Conservation (phyloP, 177 flowering plant genomes). For the Vitis hybrid region DNA sequence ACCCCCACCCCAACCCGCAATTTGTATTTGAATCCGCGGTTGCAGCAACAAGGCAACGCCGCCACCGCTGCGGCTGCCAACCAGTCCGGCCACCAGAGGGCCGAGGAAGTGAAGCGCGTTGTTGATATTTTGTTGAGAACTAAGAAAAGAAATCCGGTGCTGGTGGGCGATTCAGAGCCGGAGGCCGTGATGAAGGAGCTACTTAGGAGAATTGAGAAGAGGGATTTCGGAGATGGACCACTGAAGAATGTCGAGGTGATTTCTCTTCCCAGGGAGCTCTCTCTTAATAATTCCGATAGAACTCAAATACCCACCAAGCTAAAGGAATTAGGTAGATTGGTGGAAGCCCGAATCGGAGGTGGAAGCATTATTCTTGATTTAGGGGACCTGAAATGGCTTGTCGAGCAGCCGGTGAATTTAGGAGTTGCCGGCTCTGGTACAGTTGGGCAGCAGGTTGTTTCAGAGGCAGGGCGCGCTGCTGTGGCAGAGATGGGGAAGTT, state of each 20-base stretch:
- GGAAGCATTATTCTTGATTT: constrained; percentile 71
- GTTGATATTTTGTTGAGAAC: constrained; percentile 56
- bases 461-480: constrained; percentile 51
- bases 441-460: constrained; percentile 37
- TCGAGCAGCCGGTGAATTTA: constrained; percentile 55
- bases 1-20: constrained; percentile 30
- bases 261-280: constrained; percentile 50
- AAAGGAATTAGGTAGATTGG: constrained; percentile 46
- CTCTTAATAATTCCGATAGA: constrained; percentile 23
- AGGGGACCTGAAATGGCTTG: constrained; percentile 91
- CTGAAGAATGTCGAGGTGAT: constrained; percentile 56
- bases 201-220: constrained; percentile 57
- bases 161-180: constrained; percentile 85
- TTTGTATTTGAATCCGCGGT: constrained; percentile 63
- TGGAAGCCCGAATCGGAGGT: constrained; percentile 42
- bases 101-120: constrained; percentile 63
- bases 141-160: constrained; percentile 73
- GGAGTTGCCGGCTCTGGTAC: constrained; percentile 31
- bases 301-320: constrained; percentile 36
- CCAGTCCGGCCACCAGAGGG: constrained; percentile 37
- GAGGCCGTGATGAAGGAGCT: constrained; percentile 62
- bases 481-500: constrained; percentile 79
- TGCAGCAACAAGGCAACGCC: constrained; percentile 17
- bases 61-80: constrained; percentile 14
- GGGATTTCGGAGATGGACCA: constrained; percentile 49